A percentile compares a stretch with the other conserved stretches of the same genome.
Evolutionary conservation across 148 eudicot species (phyloP).

Genomic region (Silene latifolia): DNA sequence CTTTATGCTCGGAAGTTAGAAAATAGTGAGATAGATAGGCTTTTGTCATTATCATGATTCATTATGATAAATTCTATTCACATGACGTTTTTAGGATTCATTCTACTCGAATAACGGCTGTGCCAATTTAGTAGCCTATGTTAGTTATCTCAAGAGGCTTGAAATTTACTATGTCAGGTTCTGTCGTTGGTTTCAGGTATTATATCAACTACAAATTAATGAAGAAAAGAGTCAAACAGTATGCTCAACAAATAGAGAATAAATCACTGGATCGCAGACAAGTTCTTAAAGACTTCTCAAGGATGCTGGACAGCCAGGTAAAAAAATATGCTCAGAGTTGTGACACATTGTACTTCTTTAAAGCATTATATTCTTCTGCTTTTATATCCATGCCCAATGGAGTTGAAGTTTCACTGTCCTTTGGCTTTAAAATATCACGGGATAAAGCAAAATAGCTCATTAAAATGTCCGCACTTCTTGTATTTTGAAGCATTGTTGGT

Average conservation of each 20-base stretch:
- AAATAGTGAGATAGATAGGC: no score
- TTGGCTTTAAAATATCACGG: no score
- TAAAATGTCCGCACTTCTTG: no score
- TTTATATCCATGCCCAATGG: not conserved
- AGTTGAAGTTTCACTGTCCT: not conserved
- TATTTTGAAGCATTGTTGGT: no score
- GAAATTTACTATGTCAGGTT: not conserved
- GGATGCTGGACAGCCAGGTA: constrained; percentile 75
- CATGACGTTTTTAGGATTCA: not conserved
- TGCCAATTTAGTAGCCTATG: not conserved
- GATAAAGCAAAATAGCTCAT: no score
- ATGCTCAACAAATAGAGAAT: constrained; percentile 46
- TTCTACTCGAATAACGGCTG: not conserved
- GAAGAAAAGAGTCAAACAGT: constrained; percentile 71
- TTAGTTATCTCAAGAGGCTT: not conserved
- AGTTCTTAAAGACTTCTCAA: constrained; percentile 68
- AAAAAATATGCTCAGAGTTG: constrained; percentile 7
- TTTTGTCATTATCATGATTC: no score
- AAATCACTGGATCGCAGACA: constrained; percentile 50
- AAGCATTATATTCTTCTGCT: not conserved
- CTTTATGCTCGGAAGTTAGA: not conserved
- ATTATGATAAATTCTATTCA: not conserved
- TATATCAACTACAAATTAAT: constrained; percentile 73
- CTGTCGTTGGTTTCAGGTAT: constrained; percentile 21
- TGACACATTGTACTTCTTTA: not conserved